These are phyloP conservation scores for Penicillium goetzii DNA, from an alignment of 495 filamentous ascomycete genomes.

Conservation along the genomic window DNA sequence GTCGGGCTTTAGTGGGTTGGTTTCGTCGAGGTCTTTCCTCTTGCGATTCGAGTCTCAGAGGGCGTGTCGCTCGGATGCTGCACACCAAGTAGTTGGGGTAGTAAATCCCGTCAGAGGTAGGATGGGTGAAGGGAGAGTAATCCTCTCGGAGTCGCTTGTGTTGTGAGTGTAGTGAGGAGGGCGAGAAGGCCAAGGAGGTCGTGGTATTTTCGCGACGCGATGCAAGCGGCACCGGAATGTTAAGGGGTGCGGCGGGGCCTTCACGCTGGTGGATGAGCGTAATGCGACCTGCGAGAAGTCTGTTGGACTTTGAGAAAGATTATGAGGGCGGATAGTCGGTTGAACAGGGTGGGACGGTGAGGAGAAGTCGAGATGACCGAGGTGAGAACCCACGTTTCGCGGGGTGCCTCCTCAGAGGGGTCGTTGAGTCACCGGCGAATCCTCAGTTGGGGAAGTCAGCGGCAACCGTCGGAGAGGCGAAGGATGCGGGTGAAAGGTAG, in stretches of 20 bases:
- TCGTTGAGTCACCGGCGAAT: conserved; percentile 32
- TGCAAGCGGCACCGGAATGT: conserved; percentile 33
- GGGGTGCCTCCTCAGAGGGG: conserved; percentile 28
- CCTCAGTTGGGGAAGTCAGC: neutral
- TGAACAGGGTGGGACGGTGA: conserved; percentile 10
- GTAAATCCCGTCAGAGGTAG: neutral
- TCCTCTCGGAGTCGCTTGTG: neutral
- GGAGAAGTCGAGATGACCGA: conserved; percentile 18
- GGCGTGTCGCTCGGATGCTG: neutral
- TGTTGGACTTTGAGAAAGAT: neutral
- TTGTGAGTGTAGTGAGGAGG: conserved; percentile 4
- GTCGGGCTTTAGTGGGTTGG: neutral
- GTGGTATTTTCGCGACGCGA: conserved; percentile 26
- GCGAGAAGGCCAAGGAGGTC: conserved; percentile 10
- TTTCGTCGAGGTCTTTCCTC: conserved; percentile 8
- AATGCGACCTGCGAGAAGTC: neutral
- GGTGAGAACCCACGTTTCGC: conserved; percentile 28
- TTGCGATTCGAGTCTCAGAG: neutral
- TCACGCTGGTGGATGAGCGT: neutral
- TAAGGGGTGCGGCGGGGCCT: conserved; percentile 1
- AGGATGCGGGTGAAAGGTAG: neutral
- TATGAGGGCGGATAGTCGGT: neutral
- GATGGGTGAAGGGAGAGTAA: neutral
- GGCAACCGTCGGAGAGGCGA: conserved; percentile 3
- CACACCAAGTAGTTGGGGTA: neutral